A percentile compares a stretch with the other conserved stretches of the same genome.
These are phyloP conservation scores for Mikania micrantha DNA, from an alignment of 129 eudicot genomes.

Conservation along the genomic window DNA sequence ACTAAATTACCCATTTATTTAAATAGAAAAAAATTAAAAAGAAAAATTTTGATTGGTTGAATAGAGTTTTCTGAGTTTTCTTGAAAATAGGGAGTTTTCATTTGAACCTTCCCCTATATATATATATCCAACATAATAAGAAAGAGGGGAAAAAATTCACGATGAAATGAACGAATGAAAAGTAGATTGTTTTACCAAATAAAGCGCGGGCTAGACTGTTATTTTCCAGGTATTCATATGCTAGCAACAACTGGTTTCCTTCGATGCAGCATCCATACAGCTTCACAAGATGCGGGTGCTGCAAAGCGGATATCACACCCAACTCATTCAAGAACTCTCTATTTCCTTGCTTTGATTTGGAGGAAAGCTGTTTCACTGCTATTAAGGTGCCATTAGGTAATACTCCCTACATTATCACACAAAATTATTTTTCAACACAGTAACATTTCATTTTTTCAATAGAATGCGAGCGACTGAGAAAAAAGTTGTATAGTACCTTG, in stretches of 20 bases:
- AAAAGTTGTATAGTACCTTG: constrained; percentile 38
- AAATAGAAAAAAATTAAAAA: no score
- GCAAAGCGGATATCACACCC: constrained; percentile 77
- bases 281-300: constrained; percentile 75
- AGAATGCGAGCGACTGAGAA: not conserved
- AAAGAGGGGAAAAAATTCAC: not conserved
- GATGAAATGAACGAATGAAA: not conserved
- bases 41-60: no score
- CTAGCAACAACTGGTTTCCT: constrained; percentile 60
- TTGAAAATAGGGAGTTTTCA: no score
- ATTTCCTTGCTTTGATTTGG: constrained; percentile 76
- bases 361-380: constrained; percentile 22
- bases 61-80: no score
- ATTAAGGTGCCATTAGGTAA: constrained; percentile 54
- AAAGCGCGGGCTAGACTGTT: constrained; percentile 78
- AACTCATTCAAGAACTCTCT: constrained; percentile 71
- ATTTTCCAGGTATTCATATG: constrained; percentile 76
- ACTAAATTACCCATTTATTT: no score
- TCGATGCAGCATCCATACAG: constrained; percentile 70
- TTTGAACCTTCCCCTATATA: no score
- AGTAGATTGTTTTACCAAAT: constrained; percentile 37
- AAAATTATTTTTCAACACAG: not conserved
- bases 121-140: not conserved
- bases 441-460: not conserved
- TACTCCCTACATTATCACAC: constrained; percentile 41